Evolutionary conservation across 805 yeast species (phyloP).

Genomic region (Middelhovenomyces tepae): DNA sequence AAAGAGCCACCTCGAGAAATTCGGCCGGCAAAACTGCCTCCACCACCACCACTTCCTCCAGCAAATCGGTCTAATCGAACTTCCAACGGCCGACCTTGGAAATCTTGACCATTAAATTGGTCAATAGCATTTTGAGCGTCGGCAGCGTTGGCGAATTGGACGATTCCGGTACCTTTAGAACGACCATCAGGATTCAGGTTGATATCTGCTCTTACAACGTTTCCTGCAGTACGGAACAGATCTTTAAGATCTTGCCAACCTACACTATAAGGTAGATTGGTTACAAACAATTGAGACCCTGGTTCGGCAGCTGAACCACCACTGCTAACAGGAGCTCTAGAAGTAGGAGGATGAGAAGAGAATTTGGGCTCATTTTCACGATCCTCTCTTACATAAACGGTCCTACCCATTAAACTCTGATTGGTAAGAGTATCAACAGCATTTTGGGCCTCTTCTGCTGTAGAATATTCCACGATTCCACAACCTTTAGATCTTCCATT

Average conservation of each 20-base stretch:
- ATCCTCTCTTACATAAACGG: constrained; percentile 81
- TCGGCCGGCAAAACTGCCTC: constrained; percentile 8
- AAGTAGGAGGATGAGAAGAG: constrained; percentile 14
- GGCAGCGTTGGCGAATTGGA: constrained; percentile 53
- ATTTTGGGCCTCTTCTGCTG: constrained; percentile 51
- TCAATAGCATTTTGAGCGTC: constrained; percentile 68
- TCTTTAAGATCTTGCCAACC: constrained; percentile 84
- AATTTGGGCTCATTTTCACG: constrained; percentile 33
- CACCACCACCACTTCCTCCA: constrained; percentile 18
- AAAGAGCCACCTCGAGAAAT: constrained; percentile 8
- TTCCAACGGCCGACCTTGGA: constrained; percentile 71
- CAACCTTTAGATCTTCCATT: constrained; percentile 58
- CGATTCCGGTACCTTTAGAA: constrained; percentile 82
- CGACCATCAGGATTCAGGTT: constrained; percentile 57
- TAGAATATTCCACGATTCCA: constrained; percentile 69
- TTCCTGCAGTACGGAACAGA: constrained; percentile 68
- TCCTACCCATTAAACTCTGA: constrained; percentile 58
- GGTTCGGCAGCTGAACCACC: constrained; percentile 26
- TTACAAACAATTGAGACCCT: constrained; percentile 55
- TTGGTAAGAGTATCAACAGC: constrained; percentile 70
- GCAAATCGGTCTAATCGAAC: constrained; percentile 62
- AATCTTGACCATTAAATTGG: constrained; percentile 55
- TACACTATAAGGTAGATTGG: constrained; percentile 73
- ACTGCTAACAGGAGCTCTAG: constrained; percentile 14
- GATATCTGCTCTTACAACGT: constrained; percentile 75